Evolutionary conservation across 2,329 filamentous ascomycete species (phyloP).

Genomic region (Fusarium sp.): DNA sequence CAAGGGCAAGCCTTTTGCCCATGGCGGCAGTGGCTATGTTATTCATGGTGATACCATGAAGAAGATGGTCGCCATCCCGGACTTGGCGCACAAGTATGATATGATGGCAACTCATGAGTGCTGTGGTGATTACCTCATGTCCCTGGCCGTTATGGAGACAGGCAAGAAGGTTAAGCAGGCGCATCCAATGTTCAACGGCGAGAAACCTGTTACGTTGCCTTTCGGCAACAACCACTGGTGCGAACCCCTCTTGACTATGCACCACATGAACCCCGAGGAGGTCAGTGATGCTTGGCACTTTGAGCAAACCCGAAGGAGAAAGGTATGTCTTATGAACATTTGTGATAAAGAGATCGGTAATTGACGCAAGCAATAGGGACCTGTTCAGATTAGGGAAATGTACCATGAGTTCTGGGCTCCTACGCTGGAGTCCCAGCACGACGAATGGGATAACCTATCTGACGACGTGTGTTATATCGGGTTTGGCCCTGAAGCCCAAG

Average conservation of each 20-base stretch:
- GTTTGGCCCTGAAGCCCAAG: constrained; percentile 53
- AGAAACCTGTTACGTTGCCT: constrained; percentile 64
- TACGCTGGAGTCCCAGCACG: constrained; percentile 55
- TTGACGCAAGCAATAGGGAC: constrained; percentile 49
- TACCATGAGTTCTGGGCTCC: constrained; percentile 62
- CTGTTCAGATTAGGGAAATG: constrained; percentile 61
- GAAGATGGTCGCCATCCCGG: constrained; percentile 58
- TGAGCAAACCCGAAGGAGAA: constrained; percentile 60
- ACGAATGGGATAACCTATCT: constrained; percentile 66
- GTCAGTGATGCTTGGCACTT: constrained; percentile 65
- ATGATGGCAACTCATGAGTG: constrained; percentile 57
- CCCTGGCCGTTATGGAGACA: constrained; percentile 60
- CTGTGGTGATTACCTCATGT: constrained; percentile 65
- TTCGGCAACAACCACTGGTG: constrained; percentile 65
- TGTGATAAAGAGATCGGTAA: constrained; percentile 12
- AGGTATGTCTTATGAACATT: constrained; percentile 49
- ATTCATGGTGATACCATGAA: constrained; percentile 65
- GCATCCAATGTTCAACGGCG: constrained; percentile 67
- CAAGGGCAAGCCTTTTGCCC: constrained; percentile 61
- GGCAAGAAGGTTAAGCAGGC: constrained; percentile 57
- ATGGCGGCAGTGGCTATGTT: constrained; percentile 69
- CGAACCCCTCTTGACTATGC: constrained; percentile 68
- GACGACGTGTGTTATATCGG: constrained; percentile 60
- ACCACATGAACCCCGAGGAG: constrained; percentile 65
- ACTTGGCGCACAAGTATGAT: constrained; percentile 61